Percentiles rank a stretch among this genome's conserved stretches.
phyloP scores from a whole-genome alignment of 2,329 filamentous ascomycete species.

The Penicillium brasilianum region DNA sequence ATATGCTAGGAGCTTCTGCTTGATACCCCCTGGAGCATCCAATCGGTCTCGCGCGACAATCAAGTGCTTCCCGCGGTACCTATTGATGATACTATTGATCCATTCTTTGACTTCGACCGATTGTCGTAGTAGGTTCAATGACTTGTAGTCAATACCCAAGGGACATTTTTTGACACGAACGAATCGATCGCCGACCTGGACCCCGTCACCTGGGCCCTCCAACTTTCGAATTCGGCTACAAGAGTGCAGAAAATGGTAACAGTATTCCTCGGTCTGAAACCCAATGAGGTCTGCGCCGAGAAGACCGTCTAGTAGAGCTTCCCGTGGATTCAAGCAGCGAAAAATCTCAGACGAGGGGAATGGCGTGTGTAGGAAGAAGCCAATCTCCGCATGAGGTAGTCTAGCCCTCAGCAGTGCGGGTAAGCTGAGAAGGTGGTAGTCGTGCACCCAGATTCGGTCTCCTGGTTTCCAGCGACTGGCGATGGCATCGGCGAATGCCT shows the following conservation, averaged over 20 bases:
- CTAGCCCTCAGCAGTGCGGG: slow-evolving; percentile 85
- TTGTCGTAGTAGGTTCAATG: slow-evolving; percentile 69
- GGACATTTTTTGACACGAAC: slow-evolving; percentile 80
- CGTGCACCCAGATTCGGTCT: slow-evolving; percentile 91
- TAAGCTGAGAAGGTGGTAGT: slow-evolving; percentile 89
- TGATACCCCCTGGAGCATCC: slow-evolving; percentile 86
- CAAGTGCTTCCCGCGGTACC: slow-evolving; percentile 83
- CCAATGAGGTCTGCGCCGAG: slow-evolving; percentile 88
- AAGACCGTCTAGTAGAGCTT: slow-evolving; percentile 85
- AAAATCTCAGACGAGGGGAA: slow-evolving; percentile 97
- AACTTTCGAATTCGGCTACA: slow-evolving; percentile 85
- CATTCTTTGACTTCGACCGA: slow-evolving; percentile 75
- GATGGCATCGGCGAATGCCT: slow-evolving; percentile 87
- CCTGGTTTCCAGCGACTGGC: slow-evolving; percentile 87
- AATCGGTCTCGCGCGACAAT: slow-evolving; percentile 94
- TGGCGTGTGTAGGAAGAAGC: slow-evolving; percentile 91
- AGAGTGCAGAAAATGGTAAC: slow-evolving; percentile 89
- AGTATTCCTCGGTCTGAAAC: slow-evolving; percentile 92
- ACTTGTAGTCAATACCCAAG: slow-evolving; percentile 84
- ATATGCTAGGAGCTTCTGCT: slow-evolving; percentile 88
- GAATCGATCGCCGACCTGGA: slow-evolving; percentile 86
- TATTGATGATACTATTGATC: slow-evolving; percentile 76
- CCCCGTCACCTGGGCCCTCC: slow-evolving; percentile 81
- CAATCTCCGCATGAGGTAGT: slow-evolving; percentile 84
- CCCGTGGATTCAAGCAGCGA: slow-evolving; percentile 81